Base-by-base conservation (phyloP, 352 stramenopile species). In the Pythium utonaiense region DNA sequence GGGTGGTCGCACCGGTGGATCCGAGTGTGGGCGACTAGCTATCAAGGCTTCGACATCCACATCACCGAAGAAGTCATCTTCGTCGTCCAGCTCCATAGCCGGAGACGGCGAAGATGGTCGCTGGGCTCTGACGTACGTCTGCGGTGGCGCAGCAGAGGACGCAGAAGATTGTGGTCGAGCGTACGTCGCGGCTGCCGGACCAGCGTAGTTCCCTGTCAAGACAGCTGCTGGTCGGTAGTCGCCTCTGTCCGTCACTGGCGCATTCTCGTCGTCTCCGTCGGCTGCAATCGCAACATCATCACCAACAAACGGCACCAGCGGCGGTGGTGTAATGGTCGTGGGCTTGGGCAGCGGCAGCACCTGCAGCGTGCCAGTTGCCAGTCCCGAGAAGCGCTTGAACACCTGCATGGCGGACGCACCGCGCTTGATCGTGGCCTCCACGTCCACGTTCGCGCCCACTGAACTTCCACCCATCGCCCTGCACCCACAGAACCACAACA, bases 41-140 rank as follows among this genome's bases (percentile, higher is more conserved):
- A 71, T 51, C 12, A 71, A 22, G 14, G 64, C 64, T 14, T 71
- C 64, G 10, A 71, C 44, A n/a, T 71, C 64, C 7, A 71, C 53
- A 19, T 61, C 45, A 36, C 67, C 53, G 19, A 71, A 71, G 16
- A 71, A 56, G 21, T 42, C 53, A 53, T 71, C 64, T 19, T 66
- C 38, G 7, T 48, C 41, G 42, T 62, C 63, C 5, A 66, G 55
- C 21, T 66, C 63, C 19, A 38, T 24, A 4, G 55, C 44, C 19
- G 33, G 55, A 8, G 54, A 50, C 50, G 62, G 55, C 1, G 50
- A 57, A 7, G 53, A 60, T 10, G 48, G 30, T 36, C 31, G 36
- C 13, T 40, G 27, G 17, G 24, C 19, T 25, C 40, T 17, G 24
- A 3, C 14, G 1, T 47, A 25, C 3, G 6, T 6, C 12, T 47